Evolutionary conservation across 805 yeast genomes (phyloP), one percentile per base, ranked within the genome.

Genomic region (Ogataea pignaliae): DNA sequence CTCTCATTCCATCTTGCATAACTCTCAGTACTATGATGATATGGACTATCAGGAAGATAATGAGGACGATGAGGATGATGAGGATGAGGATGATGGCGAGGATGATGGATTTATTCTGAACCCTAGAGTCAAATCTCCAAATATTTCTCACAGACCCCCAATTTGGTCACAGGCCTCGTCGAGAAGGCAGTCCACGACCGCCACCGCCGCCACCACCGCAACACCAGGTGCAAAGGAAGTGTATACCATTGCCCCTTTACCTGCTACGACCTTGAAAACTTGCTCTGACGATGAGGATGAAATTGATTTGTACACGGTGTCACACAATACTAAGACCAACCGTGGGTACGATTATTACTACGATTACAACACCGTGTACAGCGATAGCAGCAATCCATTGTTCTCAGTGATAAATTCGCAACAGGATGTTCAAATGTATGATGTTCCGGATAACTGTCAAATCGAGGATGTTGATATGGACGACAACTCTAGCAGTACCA

Each of bases 191-290:
- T 47, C 49, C 14, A 38, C 40, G 3, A 38, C 39, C 9, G 7
- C 26, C 26, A 7, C 26, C 7, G 7, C 26, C 7, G 7, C 26
- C 4, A 21, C 26, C 26, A 21, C 26, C 26, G 26, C 26, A 4
- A 7, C 26, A 21, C 26, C 26, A 5, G 26, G 26, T 21, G 30
- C 36, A 18, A 28, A 46, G 3, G 29, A 42, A 10, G 54, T 47
- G 49, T 75, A 76, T 36, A 85, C 88, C 10, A 89, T 90, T 50
- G 88, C 88, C 32, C 70, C 80, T 36, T 66, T 91, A 41, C 97
- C 98, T 2, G 82, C 97, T 2, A 89, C 98, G 0, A 81, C 88
- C 0, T 74, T 91, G 43, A 89, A 90, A 59, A 87, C 88, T 8
- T 78, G 85, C 4, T 69, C 76, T 8, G 81, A 76, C 42, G 82